These are phyloP conservation scores for Naganishia antarctica DNA, from an alignment of 768 basidiomycete genomes.

Conservation along the genomic window DNA sequence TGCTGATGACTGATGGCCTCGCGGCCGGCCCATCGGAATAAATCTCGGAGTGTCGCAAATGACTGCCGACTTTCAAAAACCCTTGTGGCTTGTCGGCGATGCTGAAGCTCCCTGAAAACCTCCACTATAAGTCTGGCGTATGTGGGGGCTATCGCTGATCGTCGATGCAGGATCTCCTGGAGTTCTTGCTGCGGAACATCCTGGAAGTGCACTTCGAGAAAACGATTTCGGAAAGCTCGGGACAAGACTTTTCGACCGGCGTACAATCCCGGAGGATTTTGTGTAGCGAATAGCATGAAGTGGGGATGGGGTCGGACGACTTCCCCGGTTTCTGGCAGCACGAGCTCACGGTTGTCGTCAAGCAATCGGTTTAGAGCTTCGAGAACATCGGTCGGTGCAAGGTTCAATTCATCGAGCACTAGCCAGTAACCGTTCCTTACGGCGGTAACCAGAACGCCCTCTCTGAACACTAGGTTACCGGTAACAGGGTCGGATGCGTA, in stretches of 20 bases:
- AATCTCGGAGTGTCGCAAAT: constrained; percentile 90
- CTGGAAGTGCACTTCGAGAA: constrained; percentile 94
- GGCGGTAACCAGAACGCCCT: constrained; percentile 88
- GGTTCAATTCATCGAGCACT: constrained; percentile 92
- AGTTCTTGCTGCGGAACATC: constrained; percentile 92
- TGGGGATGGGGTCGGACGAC: constrained; percentile 86
- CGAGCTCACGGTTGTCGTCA: constrained; percentile 93
- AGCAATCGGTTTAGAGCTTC: constrained; percentile 94
- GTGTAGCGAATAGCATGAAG: constrained; percentile 97
- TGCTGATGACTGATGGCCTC: constrained; percentile 86
- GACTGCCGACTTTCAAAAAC: constrained; percentile 97
- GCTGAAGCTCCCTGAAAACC: constrained; percentile 89
- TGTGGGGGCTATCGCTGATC: constrained; percentile 87
- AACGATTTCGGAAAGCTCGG: constrained; percentile 92
- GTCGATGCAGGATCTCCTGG: constrained; percentile 85
- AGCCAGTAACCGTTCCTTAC: constrained; percentile 93
- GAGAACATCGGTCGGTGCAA: constrained; percentile 95
- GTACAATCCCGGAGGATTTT: constrained; percentile 94
- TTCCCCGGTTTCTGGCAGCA: constrained; percentile 94
- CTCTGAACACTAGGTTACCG: constrained; percentile 90
- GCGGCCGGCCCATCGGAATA: constrained; percentile 94
- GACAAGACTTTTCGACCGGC: constrained; percentile 91
- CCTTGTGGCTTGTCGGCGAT: constrained; percentile 78
- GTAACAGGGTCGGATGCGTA: constrained; percentile 88
- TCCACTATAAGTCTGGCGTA: constrained; percentile 83